phyloP scores from a whole-genome alignment of 2,329 filamentous ascomycete genomes.

The Monosporascus sp. region DNA sequence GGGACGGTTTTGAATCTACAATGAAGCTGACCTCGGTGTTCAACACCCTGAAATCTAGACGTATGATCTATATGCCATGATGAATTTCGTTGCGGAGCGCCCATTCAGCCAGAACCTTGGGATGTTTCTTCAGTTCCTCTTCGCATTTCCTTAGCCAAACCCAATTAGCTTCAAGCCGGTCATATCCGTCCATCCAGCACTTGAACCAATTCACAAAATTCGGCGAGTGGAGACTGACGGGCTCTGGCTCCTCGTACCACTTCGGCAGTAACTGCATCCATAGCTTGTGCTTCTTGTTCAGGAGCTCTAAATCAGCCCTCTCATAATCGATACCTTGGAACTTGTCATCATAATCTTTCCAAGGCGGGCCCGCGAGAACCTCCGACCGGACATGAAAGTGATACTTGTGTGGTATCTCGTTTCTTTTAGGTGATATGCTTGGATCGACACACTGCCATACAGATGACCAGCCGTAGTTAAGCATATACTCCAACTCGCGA shows the following conservation, averaged over 20 bases:
- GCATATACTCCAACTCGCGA: neutral
- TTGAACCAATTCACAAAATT: neutral
- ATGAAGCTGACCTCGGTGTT: too few relatives aligned
- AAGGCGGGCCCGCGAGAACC: neutral
- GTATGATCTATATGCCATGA: too few relatives aligned
- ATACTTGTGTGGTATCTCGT: neutral
- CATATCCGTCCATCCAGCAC: constrained; percentile 1
- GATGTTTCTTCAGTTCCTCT: neutral
- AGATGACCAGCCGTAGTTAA: neutral
- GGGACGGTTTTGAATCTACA: too few relatives aligned
- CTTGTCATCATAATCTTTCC: neutral
- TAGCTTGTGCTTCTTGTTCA: neutral
- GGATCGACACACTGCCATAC: neutral
- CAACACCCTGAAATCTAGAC: too few relatives aligned
- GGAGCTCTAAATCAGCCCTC: neutral
- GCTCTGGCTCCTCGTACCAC: neutral
- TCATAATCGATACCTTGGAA: neutral
- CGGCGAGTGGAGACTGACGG: neutral
- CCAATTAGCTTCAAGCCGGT: neutral
- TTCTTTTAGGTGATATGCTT: neutral
- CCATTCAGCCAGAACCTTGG: neutral
- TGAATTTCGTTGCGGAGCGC: neutral
- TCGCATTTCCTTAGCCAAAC: neutral
- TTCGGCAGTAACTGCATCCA: neutral
- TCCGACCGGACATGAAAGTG: neutral